Evolutionary conservation across 345 rosid genomes (phyloP), one percentile per base, ranked within the genome.

Genomic region (Murraya koenigii): DNA sequence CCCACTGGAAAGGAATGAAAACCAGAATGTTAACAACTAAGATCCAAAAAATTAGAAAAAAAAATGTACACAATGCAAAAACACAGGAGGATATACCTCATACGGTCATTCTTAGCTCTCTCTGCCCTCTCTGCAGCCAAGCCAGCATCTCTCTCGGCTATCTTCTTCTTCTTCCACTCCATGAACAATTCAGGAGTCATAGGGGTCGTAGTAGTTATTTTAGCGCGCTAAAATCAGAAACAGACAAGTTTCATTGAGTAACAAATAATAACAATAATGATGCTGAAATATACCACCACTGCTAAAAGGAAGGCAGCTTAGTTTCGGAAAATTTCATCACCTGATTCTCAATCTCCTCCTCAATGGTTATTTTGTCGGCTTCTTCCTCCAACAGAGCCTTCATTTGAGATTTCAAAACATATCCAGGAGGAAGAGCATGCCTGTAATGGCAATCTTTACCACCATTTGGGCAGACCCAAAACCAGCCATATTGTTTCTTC

Each of bases 401-500:
- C 91, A 91, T 91, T 80, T 91, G 92, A 77, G 94, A 89, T 78
- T 87, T 89, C 66, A 88, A 72, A 66, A 91, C 74, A 74, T 91
- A 91, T 55, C 95, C 95, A 39, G 89, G 87, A 73, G 95, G 95
- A 89, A 91, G 91, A 74, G 91, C 88, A 84, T 91, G 95, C 68
- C 93, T 86, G 75, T 89, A 89, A 78, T 89, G 95, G 82, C 93
- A 89, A 28, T 89, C 85, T 80, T 88, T 86, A 44, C 89, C 89
- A 64, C 93, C 90, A 75, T 91, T 91, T 33, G 91, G 91, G 79
- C 95, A 91, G 41, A 75, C 90, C 95, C 95, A 91, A 79, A 89
- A 91, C 93, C 93, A 91, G 8, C 95, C 95, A 84, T 89, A 89
- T 66, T 88, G 91, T 82, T 89, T 91, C 90, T 88, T 91, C 84